phyloP scores from a whole-genome alignment of 148 eudicot genomes.

The Mesembryanthemum crystallinum region DNA sequence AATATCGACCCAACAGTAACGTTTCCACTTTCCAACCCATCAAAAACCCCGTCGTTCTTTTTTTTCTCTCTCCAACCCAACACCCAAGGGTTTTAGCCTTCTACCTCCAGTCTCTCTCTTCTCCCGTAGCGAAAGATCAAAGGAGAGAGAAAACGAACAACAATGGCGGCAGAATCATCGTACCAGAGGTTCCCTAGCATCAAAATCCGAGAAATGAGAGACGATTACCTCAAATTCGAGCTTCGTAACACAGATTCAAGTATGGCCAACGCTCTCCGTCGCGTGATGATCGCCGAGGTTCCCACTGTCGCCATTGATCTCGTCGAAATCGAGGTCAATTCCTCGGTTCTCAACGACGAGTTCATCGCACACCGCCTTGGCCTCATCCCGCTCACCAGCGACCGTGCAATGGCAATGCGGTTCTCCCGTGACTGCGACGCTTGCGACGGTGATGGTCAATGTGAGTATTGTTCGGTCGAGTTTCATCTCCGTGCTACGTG shows the following conservation, averaged over 20 bases:
- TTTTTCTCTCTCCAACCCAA: not conserved
- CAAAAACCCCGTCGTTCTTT: no score
- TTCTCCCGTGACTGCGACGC: conserved; percentile 95
- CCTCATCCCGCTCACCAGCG: conserved; percentile 77
- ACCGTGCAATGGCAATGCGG: conserved; percentile 86
- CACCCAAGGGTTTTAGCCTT: not conserved
- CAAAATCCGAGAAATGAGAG: conserved; percentile 69
- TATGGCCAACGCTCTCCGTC: conserved; percentile 90
- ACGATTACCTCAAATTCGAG: conserved; percentile 81
- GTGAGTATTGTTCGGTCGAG: conserved; percentile 96
- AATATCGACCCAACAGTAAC: no score
- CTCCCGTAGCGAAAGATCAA: no score
- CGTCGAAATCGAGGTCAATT: conserved; percentile 90
- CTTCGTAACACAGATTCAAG: conserved; percentile 77
- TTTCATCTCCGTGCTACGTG: conserved; percentile 79
- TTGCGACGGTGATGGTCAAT: conserved; percentile 94
- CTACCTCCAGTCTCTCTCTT: not conserved
- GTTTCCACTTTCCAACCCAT: no score
- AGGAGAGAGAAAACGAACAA: conserved; percentile 21
- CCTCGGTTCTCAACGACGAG: conserved; percentile 89
- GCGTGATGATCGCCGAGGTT: conserved; percentile 89
- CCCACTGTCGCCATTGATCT: conserved; percentile 88
- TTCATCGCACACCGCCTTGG: conserved; percentile 88
- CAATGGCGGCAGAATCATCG: conserved; percentile 38
- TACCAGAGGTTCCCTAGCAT: conserved; percentile 78